Evolutionary conservation across 495 filamentous ascomycete genomes (phyloP), one percentile per base, ranked within the genome.

Genomic region (Trichoderma parareesei): DNA sequence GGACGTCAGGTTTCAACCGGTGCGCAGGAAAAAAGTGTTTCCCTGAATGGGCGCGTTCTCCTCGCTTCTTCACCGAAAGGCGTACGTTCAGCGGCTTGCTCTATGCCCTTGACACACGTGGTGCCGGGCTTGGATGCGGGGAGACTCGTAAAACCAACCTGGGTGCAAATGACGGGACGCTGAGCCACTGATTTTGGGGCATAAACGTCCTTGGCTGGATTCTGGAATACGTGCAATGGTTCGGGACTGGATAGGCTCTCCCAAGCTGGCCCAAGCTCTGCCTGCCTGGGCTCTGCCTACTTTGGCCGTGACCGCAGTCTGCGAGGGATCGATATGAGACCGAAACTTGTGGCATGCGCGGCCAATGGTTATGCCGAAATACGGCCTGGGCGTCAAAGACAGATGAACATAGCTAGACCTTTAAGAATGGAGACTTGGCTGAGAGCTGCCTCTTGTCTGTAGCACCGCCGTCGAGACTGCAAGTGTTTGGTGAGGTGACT

Each of bases 291-390:
- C 53, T 27, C 27, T 33, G 53, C 33, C 27, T 57, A 38, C 53
- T 49, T 49, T 49, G 53, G 53, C 53, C 3, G 13, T 57, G 33
- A 9, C 27, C 14, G 18, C 18, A 14, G 9, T 37, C 53, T 57
- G 53, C 53, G 33, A 57, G 8, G 53, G 37, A 11, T 18, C 9
- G 11, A 35, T 35, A 33, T 14, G 11, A 57, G 33, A 35, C 33
- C 27, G 53, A 27, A 27, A 35, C 37, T 27, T 37, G 53, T 57
- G 53, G 53, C 53, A 57, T 57, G 53, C 53, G 53, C 53, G 53
- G 53, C 27, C 53, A 57, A 35, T 38, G 53, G 53, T 57, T 57
- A 35, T 57, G 53, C 53, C 53, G 53, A 57, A 38, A 57, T 37
- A 57, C 53, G 53, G 53, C 53, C 53, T 33, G 53, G 27, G 33